Base-by-base conservation (phyloP, 768 basidiomycete species). In the Asterophora parasitica region DNA sequence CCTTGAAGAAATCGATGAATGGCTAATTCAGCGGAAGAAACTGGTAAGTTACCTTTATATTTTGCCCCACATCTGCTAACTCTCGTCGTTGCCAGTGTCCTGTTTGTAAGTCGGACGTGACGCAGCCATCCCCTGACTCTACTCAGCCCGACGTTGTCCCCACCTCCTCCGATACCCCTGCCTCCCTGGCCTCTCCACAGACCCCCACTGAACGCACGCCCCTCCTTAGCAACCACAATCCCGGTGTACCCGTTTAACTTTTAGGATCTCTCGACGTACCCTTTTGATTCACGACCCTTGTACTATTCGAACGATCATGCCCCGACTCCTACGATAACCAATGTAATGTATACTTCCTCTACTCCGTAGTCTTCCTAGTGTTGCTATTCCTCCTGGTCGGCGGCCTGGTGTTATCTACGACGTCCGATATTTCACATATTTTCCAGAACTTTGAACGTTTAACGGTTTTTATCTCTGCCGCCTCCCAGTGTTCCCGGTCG, bases 21-120 rank as follows among this genome's bases (percentile, higher is more conserved):
- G 95, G 95, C 68, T 98, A 50, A 85, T 94, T 47, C 82, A 87
- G 51, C 81, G 90, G 65, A 91, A 93, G 74, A 96, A 96, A 72
- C 67, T 95, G 65, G 93, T 94, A 60, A 60, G 86, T 74, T 11
- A 49, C 32, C 20, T 42, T 46, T 44, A 23, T 50, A 34, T 43
- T 15, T 28, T 50, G 30, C 48, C 35, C 51, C 7, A 27, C 13
- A 17, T 42, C 27, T 41, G 1, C 28, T 36, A 50, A 42, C 28
- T 23, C 46, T 53, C 23, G 44, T 44, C 28, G 35, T 51, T 50
- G 46, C 0, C 55, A 95, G 92, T 96, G 92, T 58, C 92, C 92
- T 4, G 75, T 93, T 2, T 96, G 92, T 70, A 91, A 94, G 64
- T 83, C 88, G 41, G 92, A 96, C 61, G 91, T 96, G 40, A 95